Base-by-base conservation (phyloP, 257 asterid genomes). In the Gentiana straminea region DNA sequence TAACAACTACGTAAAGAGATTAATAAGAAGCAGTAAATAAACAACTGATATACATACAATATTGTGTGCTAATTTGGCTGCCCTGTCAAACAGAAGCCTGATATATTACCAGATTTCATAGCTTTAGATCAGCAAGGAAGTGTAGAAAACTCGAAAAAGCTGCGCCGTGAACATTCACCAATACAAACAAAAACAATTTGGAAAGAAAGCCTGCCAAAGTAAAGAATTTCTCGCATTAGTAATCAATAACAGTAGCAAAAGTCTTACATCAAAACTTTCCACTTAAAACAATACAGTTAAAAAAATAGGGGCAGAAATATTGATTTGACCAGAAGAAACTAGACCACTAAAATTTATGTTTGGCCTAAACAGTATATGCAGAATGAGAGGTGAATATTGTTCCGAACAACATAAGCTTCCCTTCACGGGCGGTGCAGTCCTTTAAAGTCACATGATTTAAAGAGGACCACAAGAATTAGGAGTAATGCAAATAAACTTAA, bases 101-200 rank as follows among this genome's bases (percentile, higher is more conserved):
- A 35, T 76, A 48, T 37, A 64, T 72, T 75, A 80, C 90, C 84
- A 32, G 75, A 59, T 69, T 65, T 82, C 81, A 67, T 64, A 38
- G 24, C 64, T 53, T 69, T 54, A 65, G 78, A 54, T 81, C 78
- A 49, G 77, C 64, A 45, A 76, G 88, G 66, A 80, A 59, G 63
- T 86, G 68, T 57, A 73, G 65, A 89, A 84, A 79, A 81, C 68
- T 61, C 81, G 70, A 75, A 83, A 62, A 48, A 78, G 77, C 69
- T 76, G 84, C 48, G 89, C 67, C 55, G 75, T 86, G 61, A 78
- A 69, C 94, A 83, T 77, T 79, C 75, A 76, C 79, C 34, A 70
- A 47, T 55, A 66, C 33, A 60, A 64, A 46, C 50, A 43, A 24
- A 59, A 38, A 58, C n/a, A 38, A 62, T 32, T 49, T 33, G 68